These are phyloP conservation scores for Acacia pycnantha DNA, from an alignment of 331 rosid species.

Conservation along the genomic window DNA sequence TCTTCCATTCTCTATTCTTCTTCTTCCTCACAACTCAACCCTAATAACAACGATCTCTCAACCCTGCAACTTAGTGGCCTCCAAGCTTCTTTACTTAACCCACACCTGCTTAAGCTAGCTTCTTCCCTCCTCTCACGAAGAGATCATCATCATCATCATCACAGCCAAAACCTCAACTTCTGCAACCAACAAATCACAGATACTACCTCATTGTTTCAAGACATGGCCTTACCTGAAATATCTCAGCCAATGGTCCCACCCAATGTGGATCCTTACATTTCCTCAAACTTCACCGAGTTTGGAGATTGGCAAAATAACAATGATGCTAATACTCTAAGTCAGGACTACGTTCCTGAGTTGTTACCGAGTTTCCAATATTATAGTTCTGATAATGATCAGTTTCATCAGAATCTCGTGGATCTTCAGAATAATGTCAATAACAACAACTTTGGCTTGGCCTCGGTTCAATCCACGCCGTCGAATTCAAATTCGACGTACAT, in stretches of 20 bases:
- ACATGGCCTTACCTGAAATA: constrained; percentile 16
- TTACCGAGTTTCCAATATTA: constrained; percentile 40
- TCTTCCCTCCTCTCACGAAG: constrained; percentile 52
- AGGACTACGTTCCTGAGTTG: constrained; percentile 35
- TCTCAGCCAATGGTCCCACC: constrained; percentile 5
- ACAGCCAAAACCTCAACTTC: constrained; percentile 21
- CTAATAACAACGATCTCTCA: background rate
- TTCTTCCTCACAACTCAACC: constrained; percentile 24
- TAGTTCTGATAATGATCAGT: background rate
- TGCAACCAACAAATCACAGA: background rate
- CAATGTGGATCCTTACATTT: constrained; percentile 31
- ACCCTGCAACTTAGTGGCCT: background rate
- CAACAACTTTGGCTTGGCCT: constrained; percentile 45
- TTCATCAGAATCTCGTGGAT: background rate
- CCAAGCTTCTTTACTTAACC: constrained; percentile 34
- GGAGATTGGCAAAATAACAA: constrained; percentile 37
- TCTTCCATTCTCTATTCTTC: constrained; percentile 59
- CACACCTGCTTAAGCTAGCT: constrained; percentile 65
- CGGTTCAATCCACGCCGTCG: constrained; percentile 59
- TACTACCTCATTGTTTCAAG: constrained; percentile 25
- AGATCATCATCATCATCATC: background rate
- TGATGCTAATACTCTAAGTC: constrained; percentile 20
- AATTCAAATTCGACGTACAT: constrained; percentile 70
- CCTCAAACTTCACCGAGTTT: constrained; percentile 36
- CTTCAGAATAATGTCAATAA: background rate